Base-by-base conservation (phyloP, 2,329 filamentous ascomycete species). In the Allantophomopsis lycopodina region DNA sequence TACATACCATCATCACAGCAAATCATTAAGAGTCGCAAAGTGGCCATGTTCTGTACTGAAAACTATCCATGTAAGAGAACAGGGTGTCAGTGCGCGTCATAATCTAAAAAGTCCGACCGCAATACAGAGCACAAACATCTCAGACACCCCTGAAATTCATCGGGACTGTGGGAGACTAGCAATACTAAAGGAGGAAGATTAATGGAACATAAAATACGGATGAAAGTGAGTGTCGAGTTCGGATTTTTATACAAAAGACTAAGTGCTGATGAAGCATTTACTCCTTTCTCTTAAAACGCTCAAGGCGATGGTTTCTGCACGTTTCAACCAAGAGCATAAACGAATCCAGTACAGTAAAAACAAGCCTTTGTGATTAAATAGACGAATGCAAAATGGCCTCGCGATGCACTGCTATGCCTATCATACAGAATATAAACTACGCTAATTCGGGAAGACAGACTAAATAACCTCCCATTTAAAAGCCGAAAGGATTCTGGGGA, bases 401-500 rank as follows among this genome's bases (percentile, higher is more conserved):
- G 11, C 23, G 8, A 28, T 28, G 23, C 23, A 28, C 23, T 28
- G 23, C 32, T 34, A 34, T 34, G 32, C 32, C 35, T 36, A 36
- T 36, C 35, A 23, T 36, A 36, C 35, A 36, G 18, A 36, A 36
- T 12, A 36, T 11, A 18, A 20, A 36, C 16, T 14, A 15, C 32
- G 32, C 32, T 34, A 34, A 36, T 23, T 14, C 7, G 14, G 13
- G 13, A 36, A 36, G 18, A 36, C 34, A 49, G 48, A 36, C 35
- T 49, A 50, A 44, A 52, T n/a, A 40, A 21, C 39, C 40, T 15
- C 33, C 34, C 32, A 42, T 40, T 42, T 68, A 81, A 50, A 82
- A 83, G 32, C 78, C 78, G 57, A 83, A 83, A 2, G 78, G 78
- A 55, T 83, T 83, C 51, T 77, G 68, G 38, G 78, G 76, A 42